A percentile compares a stretch with the other conserved stretches of the same genome.
These are phyloP conservation scores for Rhynchosporium graminicola DNA, from an alignment of 2,329 filamentous ascomycete genomes.

Conservation along the genomic window DNA sequence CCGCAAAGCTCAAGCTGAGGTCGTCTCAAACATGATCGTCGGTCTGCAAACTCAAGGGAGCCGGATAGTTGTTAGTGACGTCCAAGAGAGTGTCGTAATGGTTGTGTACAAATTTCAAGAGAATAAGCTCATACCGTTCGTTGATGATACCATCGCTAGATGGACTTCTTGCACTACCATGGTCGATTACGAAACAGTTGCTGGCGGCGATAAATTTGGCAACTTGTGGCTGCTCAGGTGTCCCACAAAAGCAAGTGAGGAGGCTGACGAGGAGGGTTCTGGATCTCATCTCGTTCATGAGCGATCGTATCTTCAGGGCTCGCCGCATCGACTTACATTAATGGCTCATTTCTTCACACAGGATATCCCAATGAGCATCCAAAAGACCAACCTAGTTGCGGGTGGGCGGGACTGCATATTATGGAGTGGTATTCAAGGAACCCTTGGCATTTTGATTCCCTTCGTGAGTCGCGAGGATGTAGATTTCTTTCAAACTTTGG, in stretches of 20 bases:
- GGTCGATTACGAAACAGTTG: slow-evolving; percentile 96
- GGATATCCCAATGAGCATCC: slow-evolving; percentile 87
- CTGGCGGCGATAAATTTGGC: slow-evolving; percentile 96
- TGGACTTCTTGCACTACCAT: slow-evolving; percentile 92
- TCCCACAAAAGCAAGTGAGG: slow-evolving; percentile 80
- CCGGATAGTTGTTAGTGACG: slow-evolving; percentile 88
- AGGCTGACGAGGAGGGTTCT: slow-evolving; percentile 88
- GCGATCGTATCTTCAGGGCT: slow-evolving; percentile 84
- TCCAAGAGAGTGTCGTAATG: slow-evolving; percentile 88
- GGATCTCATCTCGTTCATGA: slow-evolving; percentile 91
- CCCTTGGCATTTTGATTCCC: slow-evolving; percentile 88
- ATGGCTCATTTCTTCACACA: slow-evolving; percentile 89
- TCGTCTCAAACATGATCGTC: slow-evolving; percentile 80
- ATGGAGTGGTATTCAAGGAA: slow-evolving; percentile 94
- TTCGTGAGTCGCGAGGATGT: slow-evolving; percentile 91
- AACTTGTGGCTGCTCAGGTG: slow-evolving; percentile 93
- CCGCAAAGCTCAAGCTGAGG: slow-evolving; percentile 83
- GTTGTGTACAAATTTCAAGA: slow-evolving; percentile 91
- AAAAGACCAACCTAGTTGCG: slow-evolving; percentile 86
- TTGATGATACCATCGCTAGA: slow-evolving; percentile 82
- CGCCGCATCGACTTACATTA: slow-evolving; percentile 79
- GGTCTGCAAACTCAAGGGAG: slow-evolving; percentile 87
- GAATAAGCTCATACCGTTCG: slow-evolving; percentile 91
- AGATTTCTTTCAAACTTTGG: slow-evolving; percentile 95
- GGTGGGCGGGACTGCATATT: slow-evolving; percentile 89